phyloP scores from a whole-genome alignment of 192 early-diverging fungal genomes.

The Glomus cerebriforme region DNA sequence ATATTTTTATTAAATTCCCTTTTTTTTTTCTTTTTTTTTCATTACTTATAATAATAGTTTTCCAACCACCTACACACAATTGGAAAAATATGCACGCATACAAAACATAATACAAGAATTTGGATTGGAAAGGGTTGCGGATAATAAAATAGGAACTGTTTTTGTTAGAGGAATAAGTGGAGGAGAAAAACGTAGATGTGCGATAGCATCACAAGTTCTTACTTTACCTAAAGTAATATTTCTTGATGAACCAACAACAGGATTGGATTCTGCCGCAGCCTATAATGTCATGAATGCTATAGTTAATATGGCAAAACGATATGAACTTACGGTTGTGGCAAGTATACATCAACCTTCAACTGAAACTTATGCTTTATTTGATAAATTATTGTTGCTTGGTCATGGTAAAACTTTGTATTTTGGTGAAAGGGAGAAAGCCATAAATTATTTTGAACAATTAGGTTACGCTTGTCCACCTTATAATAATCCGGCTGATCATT shows the following conservation, averaged over 20 bases:
- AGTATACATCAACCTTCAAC: conserved; percentile 55
- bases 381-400: conserved; percentile 42
- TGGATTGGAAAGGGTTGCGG: conserved; percentile 53
- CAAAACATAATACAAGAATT: conserved; percentile 60
- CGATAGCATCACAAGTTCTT: conserved; percentile 61
- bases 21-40: conserved; percentile 39
- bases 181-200: conserved; percentile 67
- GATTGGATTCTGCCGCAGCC: conserved; percentile 72
- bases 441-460: conserved; percentile 40
- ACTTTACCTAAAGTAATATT: conserved; percentile 72
- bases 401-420: conserved; percentile 45
- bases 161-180: conserved; percentile 66
- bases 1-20: too few species aligned
- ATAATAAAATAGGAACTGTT: conserved; percentile 59
- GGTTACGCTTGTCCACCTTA: conserved; percentile 40
- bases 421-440: conserved; percentile 38
- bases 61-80: conserved; percentile 54
- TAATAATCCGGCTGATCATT: conserved; percentile 46
- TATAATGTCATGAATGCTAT: conserved; percentile 68
- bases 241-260: conserved; percentile 85
- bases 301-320: conserved; percentile 49
- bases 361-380: conserved; percentile 50
- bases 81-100: conserved; percentile 52
- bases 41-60: conserved; percentile 70
- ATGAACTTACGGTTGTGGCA: conserved; percentile 51